Evolutionary conservation across 208 protist genomes (phyloP).

Genomic region (Herpetomonas muscarum): DNA sequence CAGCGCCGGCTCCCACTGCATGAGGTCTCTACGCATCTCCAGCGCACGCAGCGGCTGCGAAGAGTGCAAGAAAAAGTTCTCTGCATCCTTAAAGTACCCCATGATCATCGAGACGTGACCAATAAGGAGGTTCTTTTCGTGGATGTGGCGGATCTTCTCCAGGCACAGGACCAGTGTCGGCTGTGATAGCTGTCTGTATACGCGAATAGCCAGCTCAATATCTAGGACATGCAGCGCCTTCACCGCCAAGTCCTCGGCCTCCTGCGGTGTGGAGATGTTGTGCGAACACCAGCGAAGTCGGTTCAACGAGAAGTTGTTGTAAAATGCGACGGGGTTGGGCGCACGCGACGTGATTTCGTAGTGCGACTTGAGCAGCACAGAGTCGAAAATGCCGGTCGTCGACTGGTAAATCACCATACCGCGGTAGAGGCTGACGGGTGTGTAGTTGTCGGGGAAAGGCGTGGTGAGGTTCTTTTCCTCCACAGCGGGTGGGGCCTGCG

Average conservation of each 20-base stretch:
- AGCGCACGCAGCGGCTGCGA: slow-evolving; percentile 91
- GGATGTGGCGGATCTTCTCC: slow-evolving; percentile 87
- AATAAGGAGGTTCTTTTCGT: slow-evolving; percentile 93
- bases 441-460: slow-evolving; percentile 54
- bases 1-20: slow-evolving; percentile 96
- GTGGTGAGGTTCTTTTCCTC: slow-evolving; percentile 67
- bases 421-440: slow-evolving; percentile 72
- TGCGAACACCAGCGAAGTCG: slow-evolving; percentile 87
- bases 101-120: slow-evolving; percentile 95
- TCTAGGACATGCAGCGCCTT: slow-evolving; percentile 93
- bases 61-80: slow-evolving; percentile 91
- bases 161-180: slow-evolving; percentile 92
- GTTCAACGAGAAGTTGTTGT: slow-evolving; percentile 91
- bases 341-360: slow-evolving; percentile 36
- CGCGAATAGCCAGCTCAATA: slow-evolving; percentile 89
- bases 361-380: slow-evolving; percentile 79
- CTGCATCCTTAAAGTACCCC: slow-evolving; percentile 91
- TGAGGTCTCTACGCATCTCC: slow-evolving; percentile 96
- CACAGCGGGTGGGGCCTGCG: neutral
- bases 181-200: slow-evolving; percentile 91
- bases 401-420: slow-evolving; percentile 81
- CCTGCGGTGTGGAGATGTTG: slow-evolving; percentile 76
- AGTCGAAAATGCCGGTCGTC: slow-evolving; percentile 56
- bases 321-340: slow-evolving; percentile 72
- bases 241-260: slow-evolving; percentile 82